phyloP scores from a whole-genome alignment of 768 basidiomycete species.

The Termitomyces heimii region DNA sequence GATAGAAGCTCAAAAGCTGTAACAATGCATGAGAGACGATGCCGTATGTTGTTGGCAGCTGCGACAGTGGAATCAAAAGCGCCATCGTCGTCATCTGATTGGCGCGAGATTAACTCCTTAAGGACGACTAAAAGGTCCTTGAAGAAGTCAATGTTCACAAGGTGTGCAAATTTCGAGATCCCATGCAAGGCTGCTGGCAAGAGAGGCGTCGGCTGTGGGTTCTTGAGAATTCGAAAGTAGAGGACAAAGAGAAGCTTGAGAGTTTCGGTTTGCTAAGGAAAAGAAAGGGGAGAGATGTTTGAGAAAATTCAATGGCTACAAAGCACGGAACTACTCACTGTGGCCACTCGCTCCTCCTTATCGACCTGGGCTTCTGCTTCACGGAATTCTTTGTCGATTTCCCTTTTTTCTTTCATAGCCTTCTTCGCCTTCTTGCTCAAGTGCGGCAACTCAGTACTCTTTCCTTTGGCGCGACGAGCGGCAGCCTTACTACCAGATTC shows the following conservation, averaged over 20 bases:
- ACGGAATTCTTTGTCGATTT: constrained; percentile 85
- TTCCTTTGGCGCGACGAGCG: constrained; percentile 45
- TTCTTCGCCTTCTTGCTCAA: constrained; percentile 92
- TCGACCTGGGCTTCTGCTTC: constrained; percentile 95
- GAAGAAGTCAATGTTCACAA: constrained; percentile 99
- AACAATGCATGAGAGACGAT: constrained; percentile 78
- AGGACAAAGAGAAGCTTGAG: constrained; percentile 95
- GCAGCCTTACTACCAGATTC: constrained; percentile 39
- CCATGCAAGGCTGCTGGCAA: constrained; percentile 87
- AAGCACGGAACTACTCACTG: constrained; percentile 43
- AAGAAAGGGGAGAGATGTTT: background rate
- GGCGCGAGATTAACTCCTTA: constrained; percentile 64
- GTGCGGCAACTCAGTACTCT: constrained; percentile 60
- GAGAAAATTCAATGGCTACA: background rate
- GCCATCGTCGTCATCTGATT: constrained; percentile 31
- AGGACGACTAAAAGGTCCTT: constrained; percentile 87
- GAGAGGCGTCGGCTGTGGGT: constrained; percentile 68
- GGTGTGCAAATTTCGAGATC: constrained; percentile 88
- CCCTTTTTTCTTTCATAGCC: constrained; percentile 79
- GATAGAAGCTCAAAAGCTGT: constrained; percentile 97
- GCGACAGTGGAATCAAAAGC: constrained; percentile 23
- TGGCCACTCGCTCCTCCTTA: constrained; percentile 79
- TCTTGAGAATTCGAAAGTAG: constrained; percentile 95
- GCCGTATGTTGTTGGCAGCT: constrained; percentile 36
- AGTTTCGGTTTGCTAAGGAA: constrained; percentile 90